Conservation (phyloP, 2,329 filamentous ascomycete species). For the Aspergillus ochraceoroseus region DNA sequence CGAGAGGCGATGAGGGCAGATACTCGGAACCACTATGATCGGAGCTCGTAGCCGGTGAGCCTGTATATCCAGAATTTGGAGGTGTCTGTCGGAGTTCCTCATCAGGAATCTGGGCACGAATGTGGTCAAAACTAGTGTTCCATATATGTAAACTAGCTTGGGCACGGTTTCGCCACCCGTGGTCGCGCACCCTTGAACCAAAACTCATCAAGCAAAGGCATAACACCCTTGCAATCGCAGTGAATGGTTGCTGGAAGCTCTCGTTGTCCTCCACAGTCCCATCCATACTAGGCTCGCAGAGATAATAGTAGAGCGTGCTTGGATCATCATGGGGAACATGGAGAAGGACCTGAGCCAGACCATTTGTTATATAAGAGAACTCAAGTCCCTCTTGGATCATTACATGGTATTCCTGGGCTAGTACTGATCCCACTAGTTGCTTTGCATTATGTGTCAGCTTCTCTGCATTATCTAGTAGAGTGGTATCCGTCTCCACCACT, state of each 20-base stretch:
- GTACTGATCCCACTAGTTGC: slow-evolving; percentile 18
- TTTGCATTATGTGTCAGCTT: slow-evolving; percentile 26
- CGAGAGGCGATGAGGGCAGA: no score
- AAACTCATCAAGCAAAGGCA: slow-evolving; percentile 26
- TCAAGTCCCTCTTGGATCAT: slow-evolving; percentile 28
- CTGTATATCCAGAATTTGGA: no score
- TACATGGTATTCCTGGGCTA: slow-evolving; percentile 27
- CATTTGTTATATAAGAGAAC: slow-evolving; percentile 25
- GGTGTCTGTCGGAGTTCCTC: slow-evolving; percentile 19
- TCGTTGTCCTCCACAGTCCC: slow-evolving; percentile 11
- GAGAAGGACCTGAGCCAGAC: slow-evolving; percentile 21
- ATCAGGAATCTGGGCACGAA: slow-evolving; percentile 19
- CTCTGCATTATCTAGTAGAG: slow-evolving; percentile 13
- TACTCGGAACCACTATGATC: no score
- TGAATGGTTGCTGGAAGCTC: slow-evolving; percentile 15
- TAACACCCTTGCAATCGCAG: slow-evolving; percentile 19
- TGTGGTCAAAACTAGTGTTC: slow-evolving; percentile 21
- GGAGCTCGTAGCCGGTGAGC: no score
- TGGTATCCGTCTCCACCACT: slow-evolving; percentile 12
- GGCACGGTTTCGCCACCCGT: slow-evolving; percentile 24
- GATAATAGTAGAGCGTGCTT: slow-evolving; percentile 23
- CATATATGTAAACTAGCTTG: slow-evolving; percentile 17
- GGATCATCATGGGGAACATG: slow-evolving; percentile 22
- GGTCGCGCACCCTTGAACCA: slow-evolving; percentile 17
- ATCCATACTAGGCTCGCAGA: slow-evolving; percentile 24